A percentile compares a stretch with the other conserved stretches of the same genome.
Conservation (phyloP, 345 rosid species). For the Camelina laxa region DNA sequence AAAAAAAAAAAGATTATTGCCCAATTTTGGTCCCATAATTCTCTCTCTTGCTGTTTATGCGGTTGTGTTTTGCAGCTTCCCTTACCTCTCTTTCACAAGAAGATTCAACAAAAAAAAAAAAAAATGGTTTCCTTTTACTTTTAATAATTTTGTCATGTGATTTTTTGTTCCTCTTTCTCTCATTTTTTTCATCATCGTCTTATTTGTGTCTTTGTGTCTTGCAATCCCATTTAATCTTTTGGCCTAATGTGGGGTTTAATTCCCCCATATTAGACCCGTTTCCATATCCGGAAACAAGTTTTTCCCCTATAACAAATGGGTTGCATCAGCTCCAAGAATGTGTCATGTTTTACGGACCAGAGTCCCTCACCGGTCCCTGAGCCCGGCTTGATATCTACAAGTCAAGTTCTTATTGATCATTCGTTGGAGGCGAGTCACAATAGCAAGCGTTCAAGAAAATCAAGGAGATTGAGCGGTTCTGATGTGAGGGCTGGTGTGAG, state of each 20-base stretch:
- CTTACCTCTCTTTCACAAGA: conserved; percentile 53
- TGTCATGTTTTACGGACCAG: conserved; percentile 38
- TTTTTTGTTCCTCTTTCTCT: conserved; percentile 24
- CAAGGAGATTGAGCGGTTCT: conserved; percentile 45
- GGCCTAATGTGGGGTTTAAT: conserved; percentile 51
- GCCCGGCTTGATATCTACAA: conserved; percentile 34
- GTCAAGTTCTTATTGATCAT: conserved; percentile 41
- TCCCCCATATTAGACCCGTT: conserved; percentile 52
- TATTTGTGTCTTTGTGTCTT: conserved; percentile 40
- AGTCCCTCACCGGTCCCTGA: conserved; percentile 47
- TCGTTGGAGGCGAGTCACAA: conserved; percentile 39
- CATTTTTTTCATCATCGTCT: conserved; percentile 37
- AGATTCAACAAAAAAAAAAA: conserved; percentile 32
- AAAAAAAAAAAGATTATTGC: conserved; percentile 36
- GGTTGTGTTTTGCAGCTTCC: conserved; percentile 50
- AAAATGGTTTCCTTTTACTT: conserved; percentile 24
- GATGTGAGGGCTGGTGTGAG: conserved; percentile 44
- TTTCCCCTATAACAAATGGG: conserved; percentile 55
- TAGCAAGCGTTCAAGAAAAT: conserved; percentile 42
- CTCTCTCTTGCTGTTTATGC: conserved; percentile 46
- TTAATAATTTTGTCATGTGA: conserved; percentile 45
- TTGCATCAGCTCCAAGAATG: conserved; percentile 69
- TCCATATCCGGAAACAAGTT: conserved; percentile 50
- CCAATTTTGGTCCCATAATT: conserved; percentile 54
- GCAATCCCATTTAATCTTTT: conserved; percentile 44